Percentiles rank a stretch among this genome's conserved stretches.
phyloP scores from a whole-genome alignment of 495 filamentous ascomycete genomes.

The Aspergillus coremiiformis region DNA sequence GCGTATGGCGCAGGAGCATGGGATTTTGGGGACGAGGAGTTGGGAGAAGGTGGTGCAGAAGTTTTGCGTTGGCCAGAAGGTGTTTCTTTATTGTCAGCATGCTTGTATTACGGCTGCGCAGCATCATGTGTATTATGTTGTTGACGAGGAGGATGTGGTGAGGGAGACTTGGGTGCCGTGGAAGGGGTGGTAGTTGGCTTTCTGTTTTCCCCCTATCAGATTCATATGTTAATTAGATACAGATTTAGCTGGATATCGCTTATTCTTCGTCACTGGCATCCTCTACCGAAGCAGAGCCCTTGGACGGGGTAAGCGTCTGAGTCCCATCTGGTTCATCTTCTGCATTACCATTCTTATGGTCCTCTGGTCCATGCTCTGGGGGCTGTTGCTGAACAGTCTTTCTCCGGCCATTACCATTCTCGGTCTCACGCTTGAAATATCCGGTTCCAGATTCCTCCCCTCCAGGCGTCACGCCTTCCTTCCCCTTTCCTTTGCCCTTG shows the following conservation, averaged over 20 bases:
- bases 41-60: constrained; percentile 10
- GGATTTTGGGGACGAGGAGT: constrained; percentile 37
- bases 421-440: constrained; percentile 18
- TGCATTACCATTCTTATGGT: neutral
- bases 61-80: constrained; percentile 24
- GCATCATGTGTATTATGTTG: constrained; percentile 22
- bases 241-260: neutral
- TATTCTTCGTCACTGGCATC: constrained; percentile 4
- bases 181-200: neutral
- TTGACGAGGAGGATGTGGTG: constrained; percentile 20
- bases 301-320: neutral
- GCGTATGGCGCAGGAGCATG: constrained; percentile 60
- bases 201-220: too few species aligned
- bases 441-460: constrained; percentile 24
- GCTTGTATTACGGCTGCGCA: constrained; percentile 26
- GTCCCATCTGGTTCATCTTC: neutral
- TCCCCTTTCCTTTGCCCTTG: constrained; percentile 12
- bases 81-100: constrained; percentile 24
- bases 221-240: neutral
- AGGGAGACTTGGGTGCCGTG: constrained; percentile 20
- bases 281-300: constrained; percentile 9
- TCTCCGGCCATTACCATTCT: constrained; percentile 12
- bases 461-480: constrained; percentile 4
- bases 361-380: constrained; percentile 2
- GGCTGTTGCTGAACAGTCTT: constrained; percentile 17